A percentile compares a stretch with the other conserved stretches of the same genome.
These are phyloP conservation scores for Hypocreales sp. DNA, from an alignment of 2,329 filamentous ascomycete species.

Conservation along the genomic window DNA sequence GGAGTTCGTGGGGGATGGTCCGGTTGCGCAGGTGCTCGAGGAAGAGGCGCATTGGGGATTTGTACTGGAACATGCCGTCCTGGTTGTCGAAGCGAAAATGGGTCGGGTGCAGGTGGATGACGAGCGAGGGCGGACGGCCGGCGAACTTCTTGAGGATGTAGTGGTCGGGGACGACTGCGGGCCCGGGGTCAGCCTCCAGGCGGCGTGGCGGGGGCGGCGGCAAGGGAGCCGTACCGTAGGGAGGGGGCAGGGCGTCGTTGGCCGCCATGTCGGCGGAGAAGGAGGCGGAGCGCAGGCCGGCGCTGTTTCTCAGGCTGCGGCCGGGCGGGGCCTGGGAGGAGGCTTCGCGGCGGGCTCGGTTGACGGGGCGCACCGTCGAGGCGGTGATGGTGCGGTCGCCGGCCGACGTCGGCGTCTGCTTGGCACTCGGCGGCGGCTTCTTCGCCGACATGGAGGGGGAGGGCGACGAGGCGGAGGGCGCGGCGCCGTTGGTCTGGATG, in stretches of 20 bases:
- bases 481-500: constrained; percentile 49
- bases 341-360: constrained; percentile 43
- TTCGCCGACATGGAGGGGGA: constrained; percentile 42
- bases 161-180: constrained; percentile 52
- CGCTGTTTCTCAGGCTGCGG: constrained; percentile 34
- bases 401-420: constrained; percentile 18
- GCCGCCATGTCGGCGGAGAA: constrained; percentile 29
- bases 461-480: constrained; percentile 42
- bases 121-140: constrained; percentile 63
- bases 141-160: constrained; percentile 76
- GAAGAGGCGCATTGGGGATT: constrained; percentile 73
- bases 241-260: too few species aligned
- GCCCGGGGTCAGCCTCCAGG: not conserved
- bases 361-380: constrained; percentile 31
- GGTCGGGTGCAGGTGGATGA: constrained; percentile 69
- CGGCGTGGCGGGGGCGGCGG: not conserved
- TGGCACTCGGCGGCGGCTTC: constrained; percentile 31
- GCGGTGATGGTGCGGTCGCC: constrained; percentile 21
- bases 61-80: constrained; percentile 82
- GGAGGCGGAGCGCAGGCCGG: constrained; percentile 32
- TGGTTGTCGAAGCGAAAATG: constrained; percentile 91
- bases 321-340: constrained; percentile 22
- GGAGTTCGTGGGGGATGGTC: constrained; percentile 78
- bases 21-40: constrained; percentile 62
- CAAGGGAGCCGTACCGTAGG: constrained; percentile 31